Evolutionary conservation across 176 grass and related monocot genomes (phyloP).

Genomic region (Cenchrus fungigraminus): DNA sequence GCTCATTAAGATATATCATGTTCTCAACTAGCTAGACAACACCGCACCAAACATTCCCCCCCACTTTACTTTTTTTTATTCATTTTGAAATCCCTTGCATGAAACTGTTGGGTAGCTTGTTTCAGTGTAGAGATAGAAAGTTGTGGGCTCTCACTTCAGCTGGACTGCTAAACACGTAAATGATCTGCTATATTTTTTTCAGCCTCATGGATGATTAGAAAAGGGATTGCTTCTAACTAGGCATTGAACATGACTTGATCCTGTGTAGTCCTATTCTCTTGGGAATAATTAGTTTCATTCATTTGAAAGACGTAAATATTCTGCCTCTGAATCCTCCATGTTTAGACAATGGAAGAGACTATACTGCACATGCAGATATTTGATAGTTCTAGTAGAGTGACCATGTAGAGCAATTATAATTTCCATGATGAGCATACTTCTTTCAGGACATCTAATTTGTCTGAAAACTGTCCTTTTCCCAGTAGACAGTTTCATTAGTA

Average conservation of each 20-base stretch:
- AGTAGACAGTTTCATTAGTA: background rate
- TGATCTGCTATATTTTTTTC: background rate
- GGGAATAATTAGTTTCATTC: background rate
- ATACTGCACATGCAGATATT: too few relatives aligned
- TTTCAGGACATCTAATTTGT: constrained; percentile 1
- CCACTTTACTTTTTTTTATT: background rate
- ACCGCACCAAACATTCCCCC: background rate
- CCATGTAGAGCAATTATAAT: background rate
- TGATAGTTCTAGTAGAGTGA: background rate
- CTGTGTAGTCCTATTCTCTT: background rate
- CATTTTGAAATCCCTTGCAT: background rate
- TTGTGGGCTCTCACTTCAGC: background rate
- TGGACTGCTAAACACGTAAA: background rate
- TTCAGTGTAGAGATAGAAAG: background rate
- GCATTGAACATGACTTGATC: background rate
- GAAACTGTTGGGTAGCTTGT: background rate
- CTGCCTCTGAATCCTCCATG: background rate
- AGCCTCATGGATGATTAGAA: background rate
- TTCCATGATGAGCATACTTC: background rate
- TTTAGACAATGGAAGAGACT: background rate
- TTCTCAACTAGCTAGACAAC: constrained; percentile 2
- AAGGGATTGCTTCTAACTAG: constrained; percentile 3
- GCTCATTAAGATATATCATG: background rate
- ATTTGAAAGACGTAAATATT: constrained; percentile 6
- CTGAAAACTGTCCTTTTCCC: background rate